Conservation (phyloP, 2,329 filamentous ascomycete species). For the Ceratocystiopsis brevicomis region DNA sequence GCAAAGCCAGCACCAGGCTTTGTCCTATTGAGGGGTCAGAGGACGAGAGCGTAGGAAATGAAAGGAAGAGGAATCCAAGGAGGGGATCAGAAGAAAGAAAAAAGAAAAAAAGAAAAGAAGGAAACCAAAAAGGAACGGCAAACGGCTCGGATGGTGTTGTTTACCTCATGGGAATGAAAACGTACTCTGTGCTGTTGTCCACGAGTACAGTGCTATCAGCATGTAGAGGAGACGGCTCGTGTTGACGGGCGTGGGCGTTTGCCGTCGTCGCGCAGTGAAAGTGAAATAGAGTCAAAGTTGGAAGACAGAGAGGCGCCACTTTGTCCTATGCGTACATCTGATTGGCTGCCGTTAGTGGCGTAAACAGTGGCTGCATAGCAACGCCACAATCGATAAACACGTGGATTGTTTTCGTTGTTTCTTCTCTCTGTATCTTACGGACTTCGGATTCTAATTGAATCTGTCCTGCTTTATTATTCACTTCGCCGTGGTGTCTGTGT, state of each 20-base stretch:
- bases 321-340: not conserved
- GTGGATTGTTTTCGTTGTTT: too few relatives aligned
- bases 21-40: constrained; percentile 6
- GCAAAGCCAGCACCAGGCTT: constrained; percentile 12
- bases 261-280: too few relatives aligned
- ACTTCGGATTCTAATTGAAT: too few relatives aligned
- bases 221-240: too few relatives aligned
- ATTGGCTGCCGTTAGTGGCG: constrained; percentile 1
- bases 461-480: not conserved
- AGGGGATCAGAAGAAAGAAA: not conserved
- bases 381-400: constrained; percentile 1
- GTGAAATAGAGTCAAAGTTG: too few relatives aligned
- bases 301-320: not conserved
- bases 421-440: too few relatives aligned
- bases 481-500: constrained; percentile 23
- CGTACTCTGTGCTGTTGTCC: too few relatives aligned
- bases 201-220: too few relatives aligned
- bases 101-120: not conserved
- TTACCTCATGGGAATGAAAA: too few relatives aligned
- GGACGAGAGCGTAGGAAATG: not conserved
- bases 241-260: too few relatives aligned
- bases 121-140: not conserved
- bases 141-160: not conserved
- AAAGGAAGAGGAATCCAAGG: not conserved
- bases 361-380: constrained; percentile 7